phyloP scores from a whole-genome alignment of 768 basidiomycete species.

The Mycena haematopus region DNA sequence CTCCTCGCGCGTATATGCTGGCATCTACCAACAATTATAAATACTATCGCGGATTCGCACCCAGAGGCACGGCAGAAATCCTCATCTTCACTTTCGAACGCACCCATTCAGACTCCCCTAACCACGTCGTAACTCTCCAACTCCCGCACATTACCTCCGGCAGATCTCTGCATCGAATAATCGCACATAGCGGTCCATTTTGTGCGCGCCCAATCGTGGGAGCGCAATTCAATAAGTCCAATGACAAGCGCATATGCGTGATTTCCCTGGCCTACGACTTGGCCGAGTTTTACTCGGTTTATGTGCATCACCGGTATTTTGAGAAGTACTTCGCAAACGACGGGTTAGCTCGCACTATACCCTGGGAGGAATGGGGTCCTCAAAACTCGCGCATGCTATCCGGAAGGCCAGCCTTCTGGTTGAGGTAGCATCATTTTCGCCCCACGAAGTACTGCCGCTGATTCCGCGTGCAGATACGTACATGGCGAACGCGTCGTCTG shows the following conservation, averaged over 20 bases:
- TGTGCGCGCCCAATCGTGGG: conserved; percentile 6
- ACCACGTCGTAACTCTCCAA: background rate
- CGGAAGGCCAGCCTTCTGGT: conserved; percentile 9
- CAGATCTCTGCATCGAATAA: background rate
- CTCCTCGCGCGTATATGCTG: conserved; percentile 6
- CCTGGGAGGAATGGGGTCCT: conserved; percentile 26
- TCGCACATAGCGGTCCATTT: conserved; percentile 21
- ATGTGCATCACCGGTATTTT: conserved; percentile 23
- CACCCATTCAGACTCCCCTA: background rate
- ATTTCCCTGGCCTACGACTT: conserved; percentile 16
- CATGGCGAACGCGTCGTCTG: conserved; percentile 28
- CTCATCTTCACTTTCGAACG: conserved; percentile 1
- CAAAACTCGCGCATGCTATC: conserved; percentile 19
- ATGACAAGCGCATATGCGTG: conserved; percentile 15
- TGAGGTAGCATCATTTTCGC: background rate
- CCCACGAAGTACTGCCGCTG: background rate
- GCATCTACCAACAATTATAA: background rate
- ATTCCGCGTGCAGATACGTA: conserved; percentile 13
- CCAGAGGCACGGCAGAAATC: background rate
- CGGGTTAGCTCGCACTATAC: background rate
- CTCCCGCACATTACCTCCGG: background rate
- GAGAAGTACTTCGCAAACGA: background rate
- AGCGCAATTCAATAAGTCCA: conserved; percentile 8
- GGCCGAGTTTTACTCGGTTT: background rate
- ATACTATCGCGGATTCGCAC: background rate